phyloP scores from a whole-genome alignment of 2,329 filamentous ascomycete species.

The Penicillium olsonii region DNA sequence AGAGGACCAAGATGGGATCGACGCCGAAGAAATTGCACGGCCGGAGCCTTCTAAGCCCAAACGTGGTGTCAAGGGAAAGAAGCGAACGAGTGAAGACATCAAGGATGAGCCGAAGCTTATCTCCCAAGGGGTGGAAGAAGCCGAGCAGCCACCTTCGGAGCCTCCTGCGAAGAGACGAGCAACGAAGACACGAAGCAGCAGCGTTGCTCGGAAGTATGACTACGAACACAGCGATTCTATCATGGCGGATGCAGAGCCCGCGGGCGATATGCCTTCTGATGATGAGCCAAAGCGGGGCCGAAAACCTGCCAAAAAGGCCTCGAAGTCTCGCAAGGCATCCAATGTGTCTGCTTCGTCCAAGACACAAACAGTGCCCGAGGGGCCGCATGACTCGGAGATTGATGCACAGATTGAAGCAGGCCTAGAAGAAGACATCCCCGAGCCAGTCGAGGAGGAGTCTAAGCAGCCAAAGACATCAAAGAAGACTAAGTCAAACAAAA shows the following conservation, averaged over 20 bases:
- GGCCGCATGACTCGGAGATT: conserved; percentile 65
- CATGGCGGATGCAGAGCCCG: conserved; percentile 31
- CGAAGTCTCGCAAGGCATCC: conserved; percentile 55
- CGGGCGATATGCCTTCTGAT: conserved; percentile 23
- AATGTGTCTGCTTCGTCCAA: conserved; percentile 50
- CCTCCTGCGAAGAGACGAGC: conserved; percentile 62
- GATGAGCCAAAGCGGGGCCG: conserved; percentile 49
- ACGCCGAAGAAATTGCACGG: conserved; percentile 26
- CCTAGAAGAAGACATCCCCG: conserved; percentile 58
- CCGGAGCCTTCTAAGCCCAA: conserved; percentile 39
- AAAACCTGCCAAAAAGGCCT: conserved; percentile 41
- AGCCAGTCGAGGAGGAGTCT: conserved; percentile 49
- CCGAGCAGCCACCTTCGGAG: conserved; percentile 26
- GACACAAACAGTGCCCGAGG: conserved; percentile 44
- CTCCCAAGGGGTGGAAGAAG: conserved; percentile 15
- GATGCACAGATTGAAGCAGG: conserved; percentile 67
- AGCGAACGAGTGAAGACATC: conserved; percentile 63
- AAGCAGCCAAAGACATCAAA: conserved; percentile 30
- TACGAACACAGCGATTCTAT: conserved; percentile 39
- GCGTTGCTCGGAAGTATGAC: conserved; percentile 39
- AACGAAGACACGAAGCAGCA: conserved; percentile 54
- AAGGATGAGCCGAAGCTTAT: conserved; percentile 25
- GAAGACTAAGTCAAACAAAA: conserved; percentile 34
- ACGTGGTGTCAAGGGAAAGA: conserved; percentile 53
- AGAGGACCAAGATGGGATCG: conserved; percentile 31